A percentile compares a stretch with the other conserved stretches of the same genome.
These are phyloP conservation scores for Areca catechu DNA, from an alignment of 176 grass and related monocot genomes.

Conservation along the genomic window DNA sequence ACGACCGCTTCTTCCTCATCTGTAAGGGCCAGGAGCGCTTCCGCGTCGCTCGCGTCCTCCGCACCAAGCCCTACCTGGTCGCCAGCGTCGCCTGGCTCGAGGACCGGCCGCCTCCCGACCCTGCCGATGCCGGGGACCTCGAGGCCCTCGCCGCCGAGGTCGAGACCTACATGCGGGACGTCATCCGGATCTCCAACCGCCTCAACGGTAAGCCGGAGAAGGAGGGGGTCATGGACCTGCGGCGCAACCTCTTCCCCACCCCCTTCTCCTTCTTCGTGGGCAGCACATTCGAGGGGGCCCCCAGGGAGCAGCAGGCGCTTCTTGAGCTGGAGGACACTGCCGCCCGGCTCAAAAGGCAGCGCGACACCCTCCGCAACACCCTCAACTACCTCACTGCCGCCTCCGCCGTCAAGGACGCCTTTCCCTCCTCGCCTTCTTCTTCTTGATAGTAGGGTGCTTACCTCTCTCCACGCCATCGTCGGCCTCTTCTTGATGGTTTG, in stretches of 20 bases:
- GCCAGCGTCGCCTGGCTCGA: conserved; percentile 93
- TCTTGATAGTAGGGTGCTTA: not conserved
- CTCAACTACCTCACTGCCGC: conserved; percentile 99
- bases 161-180: conserved; percentile 78
- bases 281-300: conserved; percentile 81
- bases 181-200: conserved; percentile 87
- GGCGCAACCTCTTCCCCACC: conserved; percentile 75
- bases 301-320: conserved; percentile 87
- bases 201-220: conserved; percentile 89
- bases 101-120: conserved; percentile 68
- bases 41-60: conserved; percentile 55
- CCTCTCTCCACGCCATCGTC: not conserved
- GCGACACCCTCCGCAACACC: conserved; percentile 81
- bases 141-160: conserved; percentile 75
- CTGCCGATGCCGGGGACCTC: conserved; percentile 47
- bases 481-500: not conserved
- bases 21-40: conserved; percentile 98
- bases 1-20: conserved; percentile 99
- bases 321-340: conserved; percentile 96
- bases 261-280: conserved; percentile 97
- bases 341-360: conserved; percentile 60
- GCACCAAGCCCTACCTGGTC: conserved; percentile 83
- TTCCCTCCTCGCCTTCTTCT: conserved; percentile 61
- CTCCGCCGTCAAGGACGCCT: conserved; percentile 85
- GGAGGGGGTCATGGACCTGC: conserved; percentile 45